A percentile compares a stretch with the other conserved stretches of the same genome.
Evolutionary conservation across 495 filamentous ascomycete genomes (phyloP).

Genomic region (Amniculicola lignicola): DNA sequence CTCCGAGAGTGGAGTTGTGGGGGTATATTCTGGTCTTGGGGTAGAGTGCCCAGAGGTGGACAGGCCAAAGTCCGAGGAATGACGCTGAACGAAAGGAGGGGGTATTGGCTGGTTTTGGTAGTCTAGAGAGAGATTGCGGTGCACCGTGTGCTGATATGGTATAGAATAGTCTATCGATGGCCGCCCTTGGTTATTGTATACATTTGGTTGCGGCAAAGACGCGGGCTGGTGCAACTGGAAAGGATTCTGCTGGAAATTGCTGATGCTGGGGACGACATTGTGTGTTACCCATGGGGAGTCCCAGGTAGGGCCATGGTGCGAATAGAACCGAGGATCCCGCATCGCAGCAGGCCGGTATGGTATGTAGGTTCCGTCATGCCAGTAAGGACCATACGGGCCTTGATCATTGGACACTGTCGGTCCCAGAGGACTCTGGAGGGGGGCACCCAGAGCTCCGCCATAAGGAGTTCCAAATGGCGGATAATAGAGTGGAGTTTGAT

Average conservation of each 20-base stretch:
- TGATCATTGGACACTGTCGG: conserved; percentile 72
- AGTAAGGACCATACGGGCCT: conserved; percentile 70
- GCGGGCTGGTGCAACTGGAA: conserved; percentile 15
- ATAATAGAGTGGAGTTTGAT: conserved; percentile 30
- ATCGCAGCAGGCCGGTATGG: conserved; percentile 70
- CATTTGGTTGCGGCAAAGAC: neutral
- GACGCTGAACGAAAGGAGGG: conserved; percentile 6
- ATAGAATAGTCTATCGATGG: conserved; percentile 21
- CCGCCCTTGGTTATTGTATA: conserved; percentile 21
- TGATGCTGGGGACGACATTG: conserved; percentile 20
- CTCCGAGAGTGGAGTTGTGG: conserved; percentile 29
- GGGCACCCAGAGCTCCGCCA: conserved; percentile 67
- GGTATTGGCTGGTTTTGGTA: conserved; percentile 17
- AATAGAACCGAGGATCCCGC: conserved; percentile 54
- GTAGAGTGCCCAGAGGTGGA: conserved; percentile 33
- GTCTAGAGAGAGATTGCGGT: conserved; percentile 14
- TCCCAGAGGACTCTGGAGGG: conserved; percentile 63
- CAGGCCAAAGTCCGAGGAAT: conserved; percentile 1
- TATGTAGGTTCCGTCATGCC: conserved; percentile 72
- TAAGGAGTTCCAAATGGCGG: conserved; percentile 44
- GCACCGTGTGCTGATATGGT: conserved; percentile 12
- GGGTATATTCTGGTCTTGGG: conserved; percentile 19
- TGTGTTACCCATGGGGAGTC: conserved; percentile 8
- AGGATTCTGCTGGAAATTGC: conserved; percentile 17
- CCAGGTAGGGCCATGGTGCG: conserved; percentile 30